Base-by-base conservation (phyloP, 108 stramenopile genomes). In the Licmophora abbreviata region DNA sequence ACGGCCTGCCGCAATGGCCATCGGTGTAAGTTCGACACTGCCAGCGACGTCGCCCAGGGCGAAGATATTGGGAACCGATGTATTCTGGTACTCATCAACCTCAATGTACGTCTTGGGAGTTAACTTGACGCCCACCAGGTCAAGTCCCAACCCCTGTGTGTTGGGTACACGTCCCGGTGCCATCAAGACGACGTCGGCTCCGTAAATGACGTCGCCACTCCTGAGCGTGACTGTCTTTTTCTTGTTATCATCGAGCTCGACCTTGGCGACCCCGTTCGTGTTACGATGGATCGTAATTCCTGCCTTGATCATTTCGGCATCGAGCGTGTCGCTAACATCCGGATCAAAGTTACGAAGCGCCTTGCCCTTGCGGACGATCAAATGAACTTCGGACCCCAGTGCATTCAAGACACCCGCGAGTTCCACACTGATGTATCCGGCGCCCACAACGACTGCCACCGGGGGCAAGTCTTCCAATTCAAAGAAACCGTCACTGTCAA, bases 361-460 rank as follows among this genome's bases (percentile, higher is more conserved):
- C 40, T 44, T 66, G 15, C 68, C 68, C 31, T 75, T 70, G 9
- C 88, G 68, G 1, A 76, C 52, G 17, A 89, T 79, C 10, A 96
- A 65, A 1, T 72, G 64, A 24, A 87, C 86, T 20, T 96, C 88
- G 12, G 74, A 68, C 24, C 92, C 92, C 23, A 96, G 63, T 0
- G 81, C 81, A 21, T 81, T 58, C 54, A 96, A 62, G 2, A 95
- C 73, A 23, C 95, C 95, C 3, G 92, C 95, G 35, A 96, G 40
- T 64, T 96, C 95, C 25, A 94, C 93, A 23, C 89, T 92, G 57
- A 96, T 94, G 68, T 96, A 96, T 25, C 95, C 95, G 0, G 78
- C 88, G 21, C 95, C 95, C 4, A 94, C 80, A 7, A 96, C 84
- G 0, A 85, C 92, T 2, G 64, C 84, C 56, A 74, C 84, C 38